Percentiles rank a stretch among this genome's conserved stretches.
phyloP scores from a whole-genome alignment of 2,329 filamentous ascomycete genomes.

The Mycocentrospora acerina region DNA sequence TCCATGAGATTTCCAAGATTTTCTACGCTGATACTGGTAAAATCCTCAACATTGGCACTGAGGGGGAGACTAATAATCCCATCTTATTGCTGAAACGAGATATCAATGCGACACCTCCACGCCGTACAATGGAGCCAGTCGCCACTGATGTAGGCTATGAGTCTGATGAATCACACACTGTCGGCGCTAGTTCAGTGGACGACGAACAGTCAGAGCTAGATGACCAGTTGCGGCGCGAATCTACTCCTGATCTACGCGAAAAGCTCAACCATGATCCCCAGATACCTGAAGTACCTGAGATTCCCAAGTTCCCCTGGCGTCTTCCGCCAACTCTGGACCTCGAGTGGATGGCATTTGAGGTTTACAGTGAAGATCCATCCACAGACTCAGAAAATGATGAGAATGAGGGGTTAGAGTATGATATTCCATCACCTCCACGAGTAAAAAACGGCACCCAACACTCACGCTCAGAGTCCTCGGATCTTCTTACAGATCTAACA shows the following conservation, averaged over 20 bases:
- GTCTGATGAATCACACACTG: slow-evolving; percentile 43
- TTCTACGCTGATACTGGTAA: slow-evolving; percentile 92
- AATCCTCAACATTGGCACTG: slow-evolving; percentile 77
- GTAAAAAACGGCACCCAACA: slow-evolving; percentile 12
- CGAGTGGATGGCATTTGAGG: slow-evolving; percentile 90
- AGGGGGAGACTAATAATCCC: slow-evolving; percentile 69
- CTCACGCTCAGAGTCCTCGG: slow-evolving; percentile 43
- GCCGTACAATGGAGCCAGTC: slow-evolving; percentile 56
- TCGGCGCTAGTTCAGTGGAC: slow-evolving; percentile 26
- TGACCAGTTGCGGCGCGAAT: slow-evolving; percentile 48
- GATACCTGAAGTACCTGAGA: slow-evolving; percentile 14
- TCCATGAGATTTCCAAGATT: slow-evolving; percentile 81
- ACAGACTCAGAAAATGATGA: slow-evolving; percentile 56
- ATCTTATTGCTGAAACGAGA: slow-evolving; percentile 76
- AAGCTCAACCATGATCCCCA: slow-evolving; percentile 5
- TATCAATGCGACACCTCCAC: slow-evolving; percentile 61
- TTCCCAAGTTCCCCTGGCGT: slow-evolving; percentile 51
- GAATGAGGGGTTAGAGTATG: slow-evolving; percentile 21
- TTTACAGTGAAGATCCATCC: slow-evolving; percentile 67
- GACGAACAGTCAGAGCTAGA: slow-evolving; percentile 50
- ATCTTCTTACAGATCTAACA: slow-evolving; percentile 47
- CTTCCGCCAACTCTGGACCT: slow-evolving; percentile 77
- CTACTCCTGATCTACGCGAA: slow-evolving; percentile 24
- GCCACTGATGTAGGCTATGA: slow-evolving; percentile 28
- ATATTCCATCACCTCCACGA: slow-evolving; percentile 19